Percentiles rank a stretch among this genome's conserved stretches.
phyloP scores from a whole-genome alignment of 2,329 filamentous ascomycete genomes.

The Domatiomyces catenatus region DNA sequence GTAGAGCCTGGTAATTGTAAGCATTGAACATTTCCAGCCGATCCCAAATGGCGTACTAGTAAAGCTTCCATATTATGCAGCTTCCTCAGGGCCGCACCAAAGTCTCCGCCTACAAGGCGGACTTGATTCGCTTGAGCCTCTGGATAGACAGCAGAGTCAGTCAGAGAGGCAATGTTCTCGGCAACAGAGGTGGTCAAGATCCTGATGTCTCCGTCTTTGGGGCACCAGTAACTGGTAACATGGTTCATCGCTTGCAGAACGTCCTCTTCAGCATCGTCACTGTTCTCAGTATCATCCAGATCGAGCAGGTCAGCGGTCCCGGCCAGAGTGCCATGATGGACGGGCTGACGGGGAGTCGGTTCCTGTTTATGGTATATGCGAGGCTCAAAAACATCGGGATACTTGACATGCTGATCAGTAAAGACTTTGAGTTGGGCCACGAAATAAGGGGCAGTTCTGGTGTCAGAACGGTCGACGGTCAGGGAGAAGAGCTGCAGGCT shows the following conservation, averaged over 20 bases:
- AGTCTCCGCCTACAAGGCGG: conserved; percentile 11
- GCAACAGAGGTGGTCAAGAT: conserved; percentile 12
- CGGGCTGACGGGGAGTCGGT: background rate
- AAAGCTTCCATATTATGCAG: conserved; percentile 13
- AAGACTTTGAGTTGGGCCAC: conserved; percentile 7
- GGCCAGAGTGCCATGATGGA: background rate
- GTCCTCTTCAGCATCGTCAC: conserved; percentile 10
- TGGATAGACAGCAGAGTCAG: conserved; percentile 9
- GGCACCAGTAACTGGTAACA: conserved; percentile 12
- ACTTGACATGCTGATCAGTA: conserved; percentile 6
- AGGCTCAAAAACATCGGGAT: conserved; percentile 6
- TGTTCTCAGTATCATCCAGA: conserved; percentile 10
- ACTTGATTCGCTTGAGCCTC: conserved; percentile 11
- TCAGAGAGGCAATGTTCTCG: conserved; percentile 9
- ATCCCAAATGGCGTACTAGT: conserved; percentile 5
- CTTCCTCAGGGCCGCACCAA: conserved; percentile 10
- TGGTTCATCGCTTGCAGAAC: conserved; percentile 7
- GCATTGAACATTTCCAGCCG: background rate
- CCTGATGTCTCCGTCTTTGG: conserved; percentile 9
- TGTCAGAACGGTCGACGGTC: conserved; percentile 7
- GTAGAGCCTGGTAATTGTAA: background rate
- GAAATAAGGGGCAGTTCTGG: conserved; percentile 5
- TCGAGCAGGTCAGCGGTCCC: background rate
- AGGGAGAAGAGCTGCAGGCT: conserved; percentile 7
- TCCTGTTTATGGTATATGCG: conserved; percentile 8